Conservation (phyloP, 352 stramenopile species). For the Phytophthora ramorum region DNA sequence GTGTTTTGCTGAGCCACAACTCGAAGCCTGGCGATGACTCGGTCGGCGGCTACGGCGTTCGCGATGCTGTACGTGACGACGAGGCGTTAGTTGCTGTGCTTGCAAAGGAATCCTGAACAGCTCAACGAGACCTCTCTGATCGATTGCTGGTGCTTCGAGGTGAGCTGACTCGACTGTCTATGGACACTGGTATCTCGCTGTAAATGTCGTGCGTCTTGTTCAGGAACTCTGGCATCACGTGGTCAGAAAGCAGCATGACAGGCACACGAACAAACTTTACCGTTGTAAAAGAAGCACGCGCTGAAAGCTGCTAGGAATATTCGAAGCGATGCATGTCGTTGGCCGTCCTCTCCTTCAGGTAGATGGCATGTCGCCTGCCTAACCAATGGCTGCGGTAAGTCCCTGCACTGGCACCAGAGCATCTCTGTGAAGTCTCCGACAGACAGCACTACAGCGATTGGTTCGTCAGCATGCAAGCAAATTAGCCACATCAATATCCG, state of each 20-base stretch:
- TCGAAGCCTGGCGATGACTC: conserved; percentile 55
- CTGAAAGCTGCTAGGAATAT: conserved; percentile 47
- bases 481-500: too few species aligned
- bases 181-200: conserved; percentile 40
- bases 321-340: conserved; percentile 33
- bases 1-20: conserved; percentile 55
- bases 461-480: too few species aligned
- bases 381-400: conserved; percentile 52
- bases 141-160: conserved; percentile 27
- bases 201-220: conserved; percentile 59
- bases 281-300: conserved; percentile 61
- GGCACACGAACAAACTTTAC: conserved; percentile 21
- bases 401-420: conserved; percentile 60
- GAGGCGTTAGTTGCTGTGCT: not conserved
- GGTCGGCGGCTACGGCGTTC: conserved; percentile 53
- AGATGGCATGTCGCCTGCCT: conserved; percentile 53
- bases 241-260: not conserved
- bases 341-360: conserved; percentile 38
- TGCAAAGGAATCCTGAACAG: not conserved
- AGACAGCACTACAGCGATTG: conserved; percentile 45
- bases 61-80: conserved; percentile 39
- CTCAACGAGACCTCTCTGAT: conserved; percentile 44
- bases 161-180: conserved; percentile 34
- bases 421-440: conserved; percentile 68
- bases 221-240: conserved; percentile 52